Conservation (phyloP, 176 grass and related monocot species). For the Eleusine indica region DNA sequence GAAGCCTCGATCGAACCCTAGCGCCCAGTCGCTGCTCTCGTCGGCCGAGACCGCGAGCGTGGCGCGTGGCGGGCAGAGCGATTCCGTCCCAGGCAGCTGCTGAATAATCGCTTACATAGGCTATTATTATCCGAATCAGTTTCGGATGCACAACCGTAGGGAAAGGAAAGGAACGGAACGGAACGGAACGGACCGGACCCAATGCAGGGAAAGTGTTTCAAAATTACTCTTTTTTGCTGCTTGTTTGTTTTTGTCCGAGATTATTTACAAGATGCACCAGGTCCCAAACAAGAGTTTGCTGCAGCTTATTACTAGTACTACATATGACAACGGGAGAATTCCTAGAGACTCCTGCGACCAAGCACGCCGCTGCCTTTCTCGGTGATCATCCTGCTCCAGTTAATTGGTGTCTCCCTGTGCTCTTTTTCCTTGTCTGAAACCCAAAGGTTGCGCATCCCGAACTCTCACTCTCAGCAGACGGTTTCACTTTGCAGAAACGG, state of each 20-base stretch:
- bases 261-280: slow-evolving; percentile 43
- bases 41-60: no score
- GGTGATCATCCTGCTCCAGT: neutral
- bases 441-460: neutral
- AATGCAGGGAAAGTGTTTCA: no score
- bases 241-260: slow-evolving; percentile 11
- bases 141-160: no score
- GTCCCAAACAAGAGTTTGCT: slow-evolving; percentile 17
- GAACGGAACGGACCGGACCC: no score
- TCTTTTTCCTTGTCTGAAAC: neutral
- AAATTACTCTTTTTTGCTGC: neutral
- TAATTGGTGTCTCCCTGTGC: neutral
- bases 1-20: no score
- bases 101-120: no score
- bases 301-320: slow-evolving; percentile 34
- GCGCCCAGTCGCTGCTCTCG: no score
- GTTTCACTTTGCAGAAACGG: neutral
- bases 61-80: no score
- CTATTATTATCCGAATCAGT: no score
- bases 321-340: slow-evolving; percentile 2
- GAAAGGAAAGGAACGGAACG: no score
- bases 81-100: no score
- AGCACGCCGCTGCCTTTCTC: neutral
- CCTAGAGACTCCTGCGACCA: neutral
- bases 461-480: neutral